A percentile compares a stretch with the other conserved stretches of the same genome.
Conservation (phyloP, 139 green algal genomes). For the Eudorina sp. region DNA sequence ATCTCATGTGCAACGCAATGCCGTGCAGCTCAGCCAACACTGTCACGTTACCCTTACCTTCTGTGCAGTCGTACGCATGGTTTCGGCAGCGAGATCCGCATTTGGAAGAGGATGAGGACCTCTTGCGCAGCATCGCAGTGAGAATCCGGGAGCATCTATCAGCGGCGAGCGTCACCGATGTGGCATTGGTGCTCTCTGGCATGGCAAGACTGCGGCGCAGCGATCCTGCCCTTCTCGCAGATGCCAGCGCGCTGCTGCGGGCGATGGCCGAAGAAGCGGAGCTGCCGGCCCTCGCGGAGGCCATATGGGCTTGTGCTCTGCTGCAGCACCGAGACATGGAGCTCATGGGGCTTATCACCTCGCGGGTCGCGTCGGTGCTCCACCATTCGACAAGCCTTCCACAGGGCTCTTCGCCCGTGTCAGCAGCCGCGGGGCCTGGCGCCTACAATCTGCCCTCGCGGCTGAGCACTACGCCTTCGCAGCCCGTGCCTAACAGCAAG, state of each 20-base stretch:
- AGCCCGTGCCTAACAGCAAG: too few species aligned
- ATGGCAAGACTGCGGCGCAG: slow-evolving; percentile 25
- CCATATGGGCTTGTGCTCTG: neutral
- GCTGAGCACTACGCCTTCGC: too few species aligned
- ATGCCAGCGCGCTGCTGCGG: neutral
- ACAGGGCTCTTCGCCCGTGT: neutral
- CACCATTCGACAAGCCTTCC: neutral
- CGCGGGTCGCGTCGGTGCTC: slow-evolving; percentile 14
- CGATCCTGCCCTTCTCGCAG: neutral
- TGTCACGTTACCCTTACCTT: neutral
- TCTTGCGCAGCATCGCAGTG: slow-evolving; percentile 6
- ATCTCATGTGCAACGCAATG: too few species aligned
- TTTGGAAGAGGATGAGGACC: slow-evolving; percentile 39
- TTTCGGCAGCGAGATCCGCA: slow-evolving; percentile 23
- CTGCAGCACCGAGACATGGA: slow-evolving; percentile 10
- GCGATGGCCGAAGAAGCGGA: neutral
- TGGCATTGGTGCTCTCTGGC: slow-evolving; percentile 8
- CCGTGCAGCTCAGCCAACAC: neutral
- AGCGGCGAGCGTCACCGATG: neutral
- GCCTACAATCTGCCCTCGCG: neutral
- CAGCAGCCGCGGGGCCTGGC: neutral
- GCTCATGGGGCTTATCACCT: slow-evolving; percentile 12
- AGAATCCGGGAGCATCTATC: neutral
- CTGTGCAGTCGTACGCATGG: neutral
- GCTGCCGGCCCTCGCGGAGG: slow-evolving; percentile 23